These are phyloP conservation scores for Fusarium sp. DNA, from an alignment of 2,329 filamentous ascomycete species.

Conservation along the genomic window DNA sequence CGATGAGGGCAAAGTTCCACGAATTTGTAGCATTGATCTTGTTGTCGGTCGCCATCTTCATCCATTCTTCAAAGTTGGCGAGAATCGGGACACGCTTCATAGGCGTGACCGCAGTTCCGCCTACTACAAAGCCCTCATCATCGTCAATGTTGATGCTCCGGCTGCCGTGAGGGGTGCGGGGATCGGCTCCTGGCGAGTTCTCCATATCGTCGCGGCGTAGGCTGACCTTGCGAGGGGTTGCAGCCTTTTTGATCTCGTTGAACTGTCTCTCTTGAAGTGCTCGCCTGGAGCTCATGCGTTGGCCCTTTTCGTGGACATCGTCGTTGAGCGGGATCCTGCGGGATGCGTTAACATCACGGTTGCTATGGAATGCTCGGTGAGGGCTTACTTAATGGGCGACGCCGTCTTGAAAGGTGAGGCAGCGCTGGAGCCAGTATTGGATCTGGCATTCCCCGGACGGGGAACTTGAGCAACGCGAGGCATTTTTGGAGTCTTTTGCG, in stretches of 20 bases:
- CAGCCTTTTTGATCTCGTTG: slow-evolving; percentile 83
- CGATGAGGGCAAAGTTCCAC: slow-evolving; percentile 99
- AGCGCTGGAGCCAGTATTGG: slow-evolving; percentile 58
- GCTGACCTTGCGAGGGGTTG: slow-evolving; percentile 74
- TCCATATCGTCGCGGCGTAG: slow-evolving; percentile 70
- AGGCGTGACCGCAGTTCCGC: slow-evolving; percentile 84
- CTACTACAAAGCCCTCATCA: slow-evolving; percentile 73
- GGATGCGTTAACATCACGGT: slow-evolving; percentile 25
- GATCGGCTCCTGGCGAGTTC: slow-evolving; percentile 67
- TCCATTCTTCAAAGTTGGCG: slow-evolving; percentile 99
- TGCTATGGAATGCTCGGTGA: slow-evolving; percentile 13
- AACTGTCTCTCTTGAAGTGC: slow-evolving; percentile 90
- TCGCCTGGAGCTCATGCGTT: slow-evolving; percentile 86
- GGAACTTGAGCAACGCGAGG: slow-evolving; percentile 68
- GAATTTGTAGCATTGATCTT: slow-evolving; percentile 98
- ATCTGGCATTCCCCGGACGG: slow-evolving; percentile 61
- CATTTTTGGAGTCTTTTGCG: slow-evolving; percentile 55
- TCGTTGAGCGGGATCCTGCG: slow-evolving; percentile 93
- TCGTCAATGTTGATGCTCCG: slow-evolving; percentile 55
- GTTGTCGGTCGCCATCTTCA: slow-evolving; percentile 99
- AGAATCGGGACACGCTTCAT: slow-evolving; percentile 96
- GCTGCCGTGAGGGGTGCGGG: slow-evolving; percentile 62
- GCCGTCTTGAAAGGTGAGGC: slow-evolving; percentile 69
- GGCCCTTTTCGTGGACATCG: slow-evolving; percentile 91
- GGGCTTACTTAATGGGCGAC: slow-evolving; percentile 66